Conservation (phyloP, 345 rosid species). For the Kandelia obovata region DNA sequence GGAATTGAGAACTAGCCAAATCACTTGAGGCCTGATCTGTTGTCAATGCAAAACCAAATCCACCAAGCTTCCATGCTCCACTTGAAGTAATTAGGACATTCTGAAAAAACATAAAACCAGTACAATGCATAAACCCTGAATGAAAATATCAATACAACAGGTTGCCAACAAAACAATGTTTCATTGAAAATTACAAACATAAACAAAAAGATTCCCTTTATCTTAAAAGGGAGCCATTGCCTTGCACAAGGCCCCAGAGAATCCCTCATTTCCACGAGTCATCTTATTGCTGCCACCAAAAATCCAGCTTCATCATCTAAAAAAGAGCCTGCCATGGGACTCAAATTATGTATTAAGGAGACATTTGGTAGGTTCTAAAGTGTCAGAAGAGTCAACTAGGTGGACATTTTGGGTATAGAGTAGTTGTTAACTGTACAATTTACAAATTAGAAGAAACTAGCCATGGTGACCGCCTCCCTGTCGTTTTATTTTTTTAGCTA, state of each 20-base stretch:
- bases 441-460: too few relatives aligned
- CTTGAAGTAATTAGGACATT: slow-evolving; percentile 77
- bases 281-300: neutral
- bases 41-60: slow-evolving; percentile 84
- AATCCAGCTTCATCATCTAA: neutral
- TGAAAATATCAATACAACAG: neutral
- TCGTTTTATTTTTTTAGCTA: too few relatives aligned
- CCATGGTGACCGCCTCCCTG: too few relatives aligned
- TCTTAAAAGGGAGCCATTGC: neutral
- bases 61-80: slow-evolving; percentile 99
- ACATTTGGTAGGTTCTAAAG: too few relatives aligned
- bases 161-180: slow-evolving; percentile 1
- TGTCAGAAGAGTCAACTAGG: too few relatives aligned
- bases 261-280: neutral
- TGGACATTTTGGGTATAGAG: too few relatives aligned
- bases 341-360: too few relatives aligned
- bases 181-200: neutral
- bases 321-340: too few relatives aligned
- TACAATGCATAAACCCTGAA: neutral
- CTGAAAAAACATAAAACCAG: slow-evolving; percentile 38
- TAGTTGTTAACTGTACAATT: too few relatives aligned
- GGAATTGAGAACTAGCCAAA: slow-evolving; percentile 60
- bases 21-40: slow-evolving; percentile 55
- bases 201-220: neutral
- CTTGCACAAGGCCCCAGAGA: neutral